These are phyloP conservation scores for Entomophthora muscae DNA, from an alignment of 371 early-diverging fungal genomes.

Conservation along the genomic window DNA sequence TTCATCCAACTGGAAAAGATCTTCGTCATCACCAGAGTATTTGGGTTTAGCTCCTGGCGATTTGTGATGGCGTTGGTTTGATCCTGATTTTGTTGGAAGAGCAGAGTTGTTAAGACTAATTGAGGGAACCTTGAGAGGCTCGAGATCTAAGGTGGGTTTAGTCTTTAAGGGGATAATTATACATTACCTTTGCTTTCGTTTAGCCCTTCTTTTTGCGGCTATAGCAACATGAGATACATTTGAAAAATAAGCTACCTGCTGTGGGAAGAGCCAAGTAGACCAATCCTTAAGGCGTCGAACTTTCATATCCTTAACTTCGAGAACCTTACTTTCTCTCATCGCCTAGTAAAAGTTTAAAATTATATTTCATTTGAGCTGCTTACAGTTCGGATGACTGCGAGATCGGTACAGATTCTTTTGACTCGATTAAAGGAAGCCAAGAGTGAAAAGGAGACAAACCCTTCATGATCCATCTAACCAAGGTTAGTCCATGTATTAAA, in stretches of 20 bases:
- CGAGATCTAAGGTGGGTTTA: too few species aligned
- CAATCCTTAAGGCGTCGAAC: conserved; percentile 55
- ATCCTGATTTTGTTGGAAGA: not conserved
- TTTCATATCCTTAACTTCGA: conserved; percentile 37
- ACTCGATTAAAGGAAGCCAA: conserved; percentile 78
- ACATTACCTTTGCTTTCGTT: too few species aligned
- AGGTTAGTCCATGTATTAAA: not conserved
- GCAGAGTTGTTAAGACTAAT: not conserved
- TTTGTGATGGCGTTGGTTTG: not conserved
- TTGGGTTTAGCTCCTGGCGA: not conserved
- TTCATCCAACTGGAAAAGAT: conserved; percentile 7
- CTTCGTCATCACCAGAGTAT: conserved; percentile 5
- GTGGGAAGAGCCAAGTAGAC: conserved; percentile 56
- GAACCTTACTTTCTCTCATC: conserved; percentile 26
- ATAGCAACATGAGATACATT: too few species aligned
- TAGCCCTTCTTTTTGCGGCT: too few species aligned
- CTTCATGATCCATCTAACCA: conserved; percentile 57
- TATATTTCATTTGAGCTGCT: not conserved
- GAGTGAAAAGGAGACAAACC: conserved; percentile 50
- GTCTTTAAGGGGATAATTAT: too few species aligned
- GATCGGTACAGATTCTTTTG: conserved; percentile 42
- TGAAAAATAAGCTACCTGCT: conserved; percentile 12
- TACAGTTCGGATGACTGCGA: conserved; percentile 27
- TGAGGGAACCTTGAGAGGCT: not conserved
- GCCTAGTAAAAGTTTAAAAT: conserved; percentile 15